These are phyloP conservation scores for Bodo saltans DNA, from an alignment of 78 protist genomes.

Conservation along the genomic window DNA sequence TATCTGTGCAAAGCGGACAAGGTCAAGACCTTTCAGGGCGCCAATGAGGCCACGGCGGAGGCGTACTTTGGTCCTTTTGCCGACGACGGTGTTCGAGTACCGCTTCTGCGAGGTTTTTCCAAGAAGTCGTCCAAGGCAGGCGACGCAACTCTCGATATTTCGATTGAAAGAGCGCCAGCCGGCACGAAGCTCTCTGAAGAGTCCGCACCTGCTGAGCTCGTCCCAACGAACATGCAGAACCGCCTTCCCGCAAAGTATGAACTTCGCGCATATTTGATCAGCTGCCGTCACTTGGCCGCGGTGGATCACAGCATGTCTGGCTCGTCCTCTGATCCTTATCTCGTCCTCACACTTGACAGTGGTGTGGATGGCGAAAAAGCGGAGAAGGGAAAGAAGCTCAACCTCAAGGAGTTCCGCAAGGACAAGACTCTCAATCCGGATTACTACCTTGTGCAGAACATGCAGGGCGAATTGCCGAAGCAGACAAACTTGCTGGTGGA, in stretches of 20 bases:
- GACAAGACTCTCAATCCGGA: slow-evolving; percentile 3
- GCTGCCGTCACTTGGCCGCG: background rate
- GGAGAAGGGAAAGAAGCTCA: background rate
- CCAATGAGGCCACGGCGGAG: background rate
- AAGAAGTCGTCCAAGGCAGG: background rate
- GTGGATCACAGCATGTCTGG: background rate
- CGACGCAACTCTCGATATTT: background rate
- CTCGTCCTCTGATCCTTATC: background rate
- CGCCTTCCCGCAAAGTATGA: background rate
- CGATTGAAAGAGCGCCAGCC: background rate
- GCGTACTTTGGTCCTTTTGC: background rate
- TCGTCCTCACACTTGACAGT: background rate
- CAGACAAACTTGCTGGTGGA: background rate
- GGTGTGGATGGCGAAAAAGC: background rate
- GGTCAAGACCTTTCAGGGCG: background rate
- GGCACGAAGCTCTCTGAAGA: no score
- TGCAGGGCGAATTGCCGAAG: background rate
- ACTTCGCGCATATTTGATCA: background rate
- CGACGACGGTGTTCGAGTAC: background rate
- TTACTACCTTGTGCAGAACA: slow-evolving; percentile 10
- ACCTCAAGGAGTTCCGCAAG: background rate
- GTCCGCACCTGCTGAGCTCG: no score
- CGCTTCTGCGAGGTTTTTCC: background rate
- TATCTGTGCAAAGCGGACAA: background rate
- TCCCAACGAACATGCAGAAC: background rate